Evolutionary conservation across 495 filamentous ascomycete species (phyloP).

Genomic region (Patellaria atrata): DNA sequence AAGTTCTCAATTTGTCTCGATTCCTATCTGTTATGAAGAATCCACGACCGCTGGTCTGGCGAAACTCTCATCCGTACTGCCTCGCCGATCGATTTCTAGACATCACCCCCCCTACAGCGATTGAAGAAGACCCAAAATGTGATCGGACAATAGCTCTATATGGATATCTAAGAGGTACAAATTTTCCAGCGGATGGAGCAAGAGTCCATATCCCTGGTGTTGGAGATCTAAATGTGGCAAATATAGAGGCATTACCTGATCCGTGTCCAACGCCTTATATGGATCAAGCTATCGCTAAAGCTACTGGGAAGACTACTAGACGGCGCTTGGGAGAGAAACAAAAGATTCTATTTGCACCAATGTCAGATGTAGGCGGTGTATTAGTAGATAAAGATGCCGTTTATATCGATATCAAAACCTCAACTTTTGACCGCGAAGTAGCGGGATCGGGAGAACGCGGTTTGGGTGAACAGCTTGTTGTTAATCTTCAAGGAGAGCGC

Average conservation of each 20-base stretch:
- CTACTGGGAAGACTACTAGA: constrained; percentile 60
- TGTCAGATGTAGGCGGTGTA: constrained; percentile 93
- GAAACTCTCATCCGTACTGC: constrained; percentile 87
- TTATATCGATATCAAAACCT: constrained; percentile 61
- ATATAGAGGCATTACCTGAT: constrained; percentile 77
- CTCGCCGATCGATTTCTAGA: constrained; percentile 89
- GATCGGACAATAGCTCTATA: constrained; percentile 85
- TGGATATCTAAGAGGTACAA: constrained; percentile 90
- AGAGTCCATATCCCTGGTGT: constrained; percentile 86
- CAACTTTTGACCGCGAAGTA: constrained; percentile 59
- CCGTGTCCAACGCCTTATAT: constrained; percentile 89
- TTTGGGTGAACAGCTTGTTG: constrained; percentile 82
- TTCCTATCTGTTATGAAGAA: constrained; percentile 99
- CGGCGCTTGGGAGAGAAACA: constrained; percentile 84
- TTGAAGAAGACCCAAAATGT: constrained; percentile 76
- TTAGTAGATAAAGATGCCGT: constrained; percentile 69
- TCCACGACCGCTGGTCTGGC: constrained; percentile 87
- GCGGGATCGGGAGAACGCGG: constrained; percentile 56
- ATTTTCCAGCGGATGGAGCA: constrained; percentile 76
- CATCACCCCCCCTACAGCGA: constrained; percentile 76
- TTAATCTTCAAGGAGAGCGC: constrained; percentile 73
- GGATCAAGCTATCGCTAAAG: constrained; percentile 70
- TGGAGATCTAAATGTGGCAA: constrained; percentile 76
- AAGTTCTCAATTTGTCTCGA: constrained; percentile 85
- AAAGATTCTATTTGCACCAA: constrained; percentile 87